Base-by-base conservation (phyloP, 495 filamentous ascomycete genomes). In the Podospora tetraspora region DNA sequence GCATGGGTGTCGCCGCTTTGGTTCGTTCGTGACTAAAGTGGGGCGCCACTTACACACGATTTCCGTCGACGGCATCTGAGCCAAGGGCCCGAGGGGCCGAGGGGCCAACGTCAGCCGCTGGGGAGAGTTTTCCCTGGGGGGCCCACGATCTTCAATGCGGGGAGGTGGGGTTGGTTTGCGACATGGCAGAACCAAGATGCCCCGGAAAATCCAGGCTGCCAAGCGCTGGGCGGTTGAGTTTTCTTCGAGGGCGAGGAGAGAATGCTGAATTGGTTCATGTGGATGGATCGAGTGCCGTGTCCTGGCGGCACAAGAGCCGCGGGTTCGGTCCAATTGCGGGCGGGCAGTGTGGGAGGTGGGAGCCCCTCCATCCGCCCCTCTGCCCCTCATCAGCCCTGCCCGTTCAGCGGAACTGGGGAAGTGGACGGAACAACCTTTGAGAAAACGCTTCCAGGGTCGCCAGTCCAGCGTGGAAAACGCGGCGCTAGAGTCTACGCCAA, bases 191-290 rank as follows among this genome's bases (percentile, higher is more conserved):
- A 63, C 34, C 63, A 30, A 32, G 68, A 69, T 68, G 32, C 32
- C 61, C 70, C 69, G 72, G 70, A 64, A 70, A 72, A 69, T 67
- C 19, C 66, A 70, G 72, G 72, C 70, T 72, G 75, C 75, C 75
- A 77, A 77, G 75, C 21, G 22, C 72, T 76, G 67, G 74, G 74
- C 72, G 68, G 52, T 34, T 69, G 64, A 62, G 27, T 52, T 52
- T 52, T 52, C 43, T n/a, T 52, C 6, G 16, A 59, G 25, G 13
- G n/a, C 59, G 52, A 59, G 27, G 9, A 19, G 11, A 16, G 23
- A 27, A 27, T 66, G 27, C n/a, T 59, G 64, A 23, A 27, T 25
- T 7, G 24, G 12, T 0, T n/a, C 16, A 16, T 52, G 0, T 52
- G 37, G 7, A 52, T n/a, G 43, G 43, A 2, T 16, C 6, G 32